A percentile compares a stretch with the other conserved stretches of the same genome.
Evolutionary conservation across 495 filamentous ascomycete species (phyloP).

Genomic region (Astrocystis sublimbata): DNA sequence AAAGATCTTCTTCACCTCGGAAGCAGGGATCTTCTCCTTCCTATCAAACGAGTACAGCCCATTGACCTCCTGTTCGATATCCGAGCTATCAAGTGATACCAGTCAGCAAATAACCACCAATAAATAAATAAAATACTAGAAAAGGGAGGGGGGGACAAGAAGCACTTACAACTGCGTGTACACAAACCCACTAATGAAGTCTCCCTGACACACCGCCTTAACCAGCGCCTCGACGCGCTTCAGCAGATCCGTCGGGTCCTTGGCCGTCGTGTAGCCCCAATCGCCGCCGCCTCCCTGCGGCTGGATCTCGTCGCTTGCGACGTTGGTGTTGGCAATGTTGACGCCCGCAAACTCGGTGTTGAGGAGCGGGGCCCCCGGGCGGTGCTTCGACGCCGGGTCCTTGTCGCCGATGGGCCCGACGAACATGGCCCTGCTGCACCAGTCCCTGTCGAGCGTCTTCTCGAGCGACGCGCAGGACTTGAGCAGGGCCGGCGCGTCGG

Average conservation of each 20-base stretch:
- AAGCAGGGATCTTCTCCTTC: constrained; percentile 41
- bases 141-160: not conserved
- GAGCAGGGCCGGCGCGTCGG: constrained; percentile 49
- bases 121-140: not conserved
- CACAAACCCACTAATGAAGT: constrained; percentile 35
- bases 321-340: constrained; percentile 49
- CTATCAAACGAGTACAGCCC: constrained; percentile 65
- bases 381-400: constrained; percentile 48
- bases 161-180: constrained; percentile 37
- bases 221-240: constrained; percentile 30
- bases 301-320: constrained; percentile 29
- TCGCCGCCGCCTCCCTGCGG: constrained; percentile 25
- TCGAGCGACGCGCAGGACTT: constrained; percentile 47
- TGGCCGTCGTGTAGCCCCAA: constrained; percentile 42
- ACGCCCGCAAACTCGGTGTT: constrained; percentile 63
- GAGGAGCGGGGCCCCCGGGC: constrained; percentile 54
- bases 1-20: constrained; percentile 34
- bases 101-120: constrained; percentile 5
- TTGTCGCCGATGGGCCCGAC: constrained; percentile 37
- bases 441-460: constrained; percentile 49
- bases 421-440: constrained; percentile 49
- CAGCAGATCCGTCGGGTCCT: constrained; percentile 33
- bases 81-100: constrained; percentile 37
- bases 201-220: constrained; percentile 29
- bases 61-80: constrained; percentile 66